Base-by-base conservation (phyloP, 2,329 filamentous ascomycete genomes). In the Ampelomyces quisqualis region DNA sequence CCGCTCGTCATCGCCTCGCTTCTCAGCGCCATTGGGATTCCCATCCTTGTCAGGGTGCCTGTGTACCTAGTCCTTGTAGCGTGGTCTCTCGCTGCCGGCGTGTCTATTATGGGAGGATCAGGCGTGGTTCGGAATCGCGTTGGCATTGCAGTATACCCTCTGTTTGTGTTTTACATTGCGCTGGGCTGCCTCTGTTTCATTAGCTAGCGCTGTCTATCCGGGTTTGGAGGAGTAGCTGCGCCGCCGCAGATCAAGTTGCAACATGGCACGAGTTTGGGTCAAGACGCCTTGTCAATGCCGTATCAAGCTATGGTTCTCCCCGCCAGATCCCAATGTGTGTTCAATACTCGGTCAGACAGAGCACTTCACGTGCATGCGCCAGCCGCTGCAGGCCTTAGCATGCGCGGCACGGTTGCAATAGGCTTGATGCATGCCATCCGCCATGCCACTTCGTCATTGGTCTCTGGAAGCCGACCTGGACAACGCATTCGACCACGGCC, bases 151-250 rank as follows among this genome's bases (percentile, higher is more conserved):
- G 90, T 98, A 15, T 98, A 94, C 65, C 93, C 93, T 41, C 75
- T 98, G 38, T 86, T 96, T 65, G 86, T 97, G 34, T 98, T 97
- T 71, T 98, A 98, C 70, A 75, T 96, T 43, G 88, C 88, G 22
- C 76, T 98, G 55, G 91, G 90, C 38, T 96, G 90, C 68, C 79
- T 98, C 46, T 98, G 93, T 77, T 96, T 97, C 70, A 95, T 98
- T 68, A 96, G 90, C 73, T 95, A 81, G 67, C 31, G 47, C 39
- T 41, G 20, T 24, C 28, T 11, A 31, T 7, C 3, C 37, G n/a
- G 23, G n/a, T 30, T 22, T 51, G 40, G 33, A 40, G 15, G 20
- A 43, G 38, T 51, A 45, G 32, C 22, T 34, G 41, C 30, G 37
- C 15, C 13, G 29, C 21, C 13, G 24, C 7, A 29, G 24, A 40